phyloP scores from a whole-genome alignment of 805 yeast genomes.

The Sungouiozyma ichnusensis region DNA sequence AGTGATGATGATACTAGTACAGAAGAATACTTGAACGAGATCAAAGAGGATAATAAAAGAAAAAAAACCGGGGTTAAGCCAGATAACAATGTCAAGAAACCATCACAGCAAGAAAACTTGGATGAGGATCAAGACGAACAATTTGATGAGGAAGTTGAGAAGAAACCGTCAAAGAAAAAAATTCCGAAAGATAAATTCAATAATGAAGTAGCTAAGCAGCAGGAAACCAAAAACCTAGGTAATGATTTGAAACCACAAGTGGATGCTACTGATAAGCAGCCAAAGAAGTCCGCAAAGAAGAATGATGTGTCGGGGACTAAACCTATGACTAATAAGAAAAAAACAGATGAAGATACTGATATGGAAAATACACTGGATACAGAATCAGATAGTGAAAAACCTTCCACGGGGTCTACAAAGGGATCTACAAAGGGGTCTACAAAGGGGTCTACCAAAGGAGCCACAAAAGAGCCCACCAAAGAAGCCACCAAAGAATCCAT shows the following conservation, averaged over 20 bases:
- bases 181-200: slow-evolving; percentile 19
- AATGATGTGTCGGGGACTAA: background rate
- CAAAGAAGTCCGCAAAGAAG: slow-evolving; percentile 2
- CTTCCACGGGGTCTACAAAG: slow-evolving; percentile 2
- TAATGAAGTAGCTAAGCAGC: slow-evolving; percentile 24
- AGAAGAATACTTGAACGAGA: slow-evolving; percentile 1
- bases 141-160: background rate
- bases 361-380: slow-evolving; percentile 3
- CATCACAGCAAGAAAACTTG: slow-evolving; percentile 1
- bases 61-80: slow-evolving; percentile 2
- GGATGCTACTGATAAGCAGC: slow-evolving; percentile 3
- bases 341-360: background rate
- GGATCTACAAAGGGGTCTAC: slow-evolving; percentile 3
- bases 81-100: slow-evolving; percentile 10
- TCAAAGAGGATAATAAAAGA: slow-evolving; percentile 1
- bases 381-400: slow-evolving; percentile 4
- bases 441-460: slow-evolving; percentile 1
- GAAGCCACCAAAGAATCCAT: slow-evolving; percentile 3
- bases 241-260: slow-evolving; percentile 15
- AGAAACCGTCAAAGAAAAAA: slow-evolving; percentile 4
- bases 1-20: background rate
- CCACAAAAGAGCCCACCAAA: slow-evolving; percentile 2
- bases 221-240: slow-evolving; percentile 20
- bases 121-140: slow-evolving; percentile 1
- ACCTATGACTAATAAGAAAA: background rate